Evolutionary conservation across 169 alveolate species (phyloP), one percentile per base, ranked within the genome.

Genomic region (Cyclospora cayetanensis): DNA sequence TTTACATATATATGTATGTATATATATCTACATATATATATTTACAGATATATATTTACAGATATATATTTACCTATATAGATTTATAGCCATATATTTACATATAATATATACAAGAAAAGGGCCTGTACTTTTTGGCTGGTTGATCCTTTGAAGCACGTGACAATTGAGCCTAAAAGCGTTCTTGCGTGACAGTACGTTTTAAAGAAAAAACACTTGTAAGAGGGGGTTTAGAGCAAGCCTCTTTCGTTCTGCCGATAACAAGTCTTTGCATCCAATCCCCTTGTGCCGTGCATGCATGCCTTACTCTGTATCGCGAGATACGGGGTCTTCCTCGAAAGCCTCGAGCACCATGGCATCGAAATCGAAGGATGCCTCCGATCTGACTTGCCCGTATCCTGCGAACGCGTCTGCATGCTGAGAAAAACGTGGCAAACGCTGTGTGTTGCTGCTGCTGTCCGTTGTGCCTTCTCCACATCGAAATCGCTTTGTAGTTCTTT

Each of bases 401-500:
- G 55, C 55, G 39, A 42, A 31, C 18, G 65, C 41, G 15, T 41
- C 35, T n/a, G n/a, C n/a, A n/a, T n/a, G n/a, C n/a, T n/a, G n/a
- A n/a, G n/a, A n/a, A n/a, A n/a, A n/a, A n/a, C 42, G 12, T 29
- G 34, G 65, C 1, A 29, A 5, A 39, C 66, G 1, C 7, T 37
- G 29, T 42, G 5, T 9, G 37, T 41, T 42, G 29, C 86, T 42
- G 9, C 39, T n/a, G 12, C 66, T 41, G 7, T 1, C 52, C 55
- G 31, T 35, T 66, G 31, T 31, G 37, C 55, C 65, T 4, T 20
- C 34, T n/a, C n/a, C n/a, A n/a, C n/a, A n/a, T 37, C 63, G 86
- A 76, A 76, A 76, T n/a, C 66, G 86, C 25, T 76, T 76, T 37
- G 39, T 39, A 11, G 86, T 65, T 15, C 86, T 60, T 50, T 76